Evolutionary conservation across 257 asterid genomes (phyloP), one percentile per base, ranked within the genome.

Genomic region (Cordia subcordata): DNA sequence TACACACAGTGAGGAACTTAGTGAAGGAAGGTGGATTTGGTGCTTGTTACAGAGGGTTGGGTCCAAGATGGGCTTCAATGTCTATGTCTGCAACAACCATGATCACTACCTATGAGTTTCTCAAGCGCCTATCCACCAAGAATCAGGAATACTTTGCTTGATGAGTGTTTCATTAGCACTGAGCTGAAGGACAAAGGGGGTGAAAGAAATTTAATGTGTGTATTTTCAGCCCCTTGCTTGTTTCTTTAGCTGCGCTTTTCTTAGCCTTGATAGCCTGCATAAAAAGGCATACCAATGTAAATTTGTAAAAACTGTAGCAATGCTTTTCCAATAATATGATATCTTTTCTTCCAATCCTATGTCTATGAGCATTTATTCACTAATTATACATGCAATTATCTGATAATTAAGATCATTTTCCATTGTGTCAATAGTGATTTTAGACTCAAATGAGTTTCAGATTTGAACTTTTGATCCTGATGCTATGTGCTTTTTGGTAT

Each of bases 61-160:
- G 90, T 19, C 99, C 97, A 3, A 93, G 99, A 68, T 93, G 96
- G 95, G 94, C 88, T 53, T 93, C 96, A 10, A 89, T 93, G 97
- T 83, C 99, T 0, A 52, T 89, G 96, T 86, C 97, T 40, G 99
- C 99, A 0, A 85, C 86, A 10, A 86, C 96, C 19, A 93, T 93
- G 99, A 87, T 93, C 77, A 93, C 97, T 8, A 93, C 96, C 8
- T 93, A 93, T n/a, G 99, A 93, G 94, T 93, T 93, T 40, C 86
- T 93, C 57, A 93, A 93, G 75, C 65, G 95, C 64, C 70, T 93
- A 19, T 93, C 99, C 0, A 64, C 99, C 20, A 93, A 93, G 78
- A 78, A 68, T 69, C 94, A 77, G 57, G 87, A 86, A 49, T 49
- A 61, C 62, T 78, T 68, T 70, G 75, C 71, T 42, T 42, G 15